Evolutionary conservation across 202 grass and related monocot genomes (phyloP), one percentile per base, ranked within the genome.

Genomic region (Zoysia matrella): DNA sequence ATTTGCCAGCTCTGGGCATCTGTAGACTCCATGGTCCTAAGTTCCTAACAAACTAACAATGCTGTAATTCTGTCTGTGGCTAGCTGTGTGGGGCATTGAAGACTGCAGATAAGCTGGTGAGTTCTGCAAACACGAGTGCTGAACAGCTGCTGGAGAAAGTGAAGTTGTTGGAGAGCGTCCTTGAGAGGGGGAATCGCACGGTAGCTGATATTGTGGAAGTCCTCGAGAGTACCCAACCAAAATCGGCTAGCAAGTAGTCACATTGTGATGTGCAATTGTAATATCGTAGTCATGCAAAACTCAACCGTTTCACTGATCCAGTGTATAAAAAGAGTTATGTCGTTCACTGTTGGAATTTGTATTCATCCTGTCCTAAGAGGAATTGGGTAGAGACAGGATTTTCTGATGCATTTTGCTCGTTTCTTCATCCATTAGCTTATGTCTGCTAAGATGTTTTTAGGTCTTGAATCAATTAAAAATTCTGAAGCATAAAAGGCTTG

Each of bases 41-140:
- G 30, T 36, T 36, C 30, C 30, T 36, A 36, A 36, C 8, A 53
- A 75, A 52, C 56, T 86, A 50, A 74, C 15, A 18, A 15, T 14
- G 47, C 7, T 70, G 4, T 64, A 8, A 12, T 4, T 64, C 2
- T 44, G 2, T 72, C 60, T n/a, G 40, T 15, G 11, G 65, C 56
- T 56, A 90, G 88, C 39, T 90, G 16, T 90, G 80, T 0, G 13
- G 49, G 0, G 84, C 84, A 0, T 44, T 90, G 80, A 90, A 83
- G 70, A 80, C 74, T 13, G 76, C 88, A 47, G 88, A 90, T 75
- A 90, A 80, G 80, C 57, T 90, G 45, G 70, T 86, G 48, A 80
- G 44, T 47, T 83, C 44, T 0, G 65, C 70, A 1, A 83, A 86
- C 56, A 47, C 4, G 5, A 75, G 80, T 8, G 80, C 65, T 0